A percentile compares a stretch with the other conserved stretches of the same genome.
Conservation (phyloP, 805 yeast species). For the Zygosaccharomyces rouxii region DNA sequence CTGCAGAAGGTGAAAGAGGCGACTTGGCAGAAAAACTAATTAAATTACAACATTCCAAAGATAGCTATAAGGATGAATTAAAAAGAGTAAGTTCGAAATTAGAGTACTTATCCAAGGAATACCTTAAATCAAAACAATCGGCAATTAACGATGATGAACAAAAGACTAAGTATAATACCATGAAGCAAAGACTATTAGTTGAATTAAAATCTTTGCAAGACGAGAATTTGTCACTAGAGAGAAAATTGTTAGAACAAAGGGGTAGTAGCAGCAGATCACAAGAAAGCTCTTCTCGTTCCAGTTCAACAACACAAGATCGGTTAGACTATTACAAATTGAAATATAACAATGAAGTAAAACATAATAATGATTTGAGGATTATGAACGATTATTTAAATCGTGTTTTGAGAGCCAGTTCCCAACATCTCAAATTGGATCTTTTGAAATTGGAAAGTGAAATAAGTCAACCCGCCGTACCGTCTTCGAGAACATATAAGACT, state of each 20-base stretch:
- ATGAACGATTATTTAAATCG: constrained; percentile 33
- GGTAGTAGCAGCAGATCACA: constrained; percentile 6
- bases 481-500: background rate
- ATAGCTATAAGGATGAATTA: constrained; percentile 31
- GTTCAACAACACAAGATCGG: constrained; percentile 19
- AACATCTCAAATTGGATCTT: constrained; percentile 29
- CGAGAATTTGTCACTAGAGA: constrained; percentile 26
- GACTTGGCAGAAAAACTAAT: constrained; percentile 22
- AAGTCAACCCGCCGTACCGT: background rate
- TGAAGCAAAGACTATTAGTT: constrained; percentile 22
- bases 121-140: constrained; percentile 15
- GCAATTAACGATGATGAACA: constrained; percentile 5
- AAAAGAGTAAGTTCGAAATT: constrained; percentile 31
- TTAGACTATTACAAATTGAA: constrained; percentile 31
- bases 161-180: constrained; percentile 18
- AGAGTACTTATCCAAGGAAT: constrained; percentile 27
- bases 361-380: constrained; percentile 31
- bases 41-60: constrained; percentile 25
- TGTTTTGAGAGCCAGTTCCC: constrained; percentile 30
- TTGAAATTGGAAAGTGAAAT: constrained; percentile 26
- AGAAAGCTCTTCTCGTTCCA: constrained; percentile 9
- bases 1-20: constrained; percentile 11
- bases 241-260: constrained; percentile 15
- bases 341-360: constrained; percentile 31
- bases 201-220: constrained; percentile 25